Base-by-base conservation (phyloP, 345 rosid species). In the Arabidopsis suecica region DNA sequence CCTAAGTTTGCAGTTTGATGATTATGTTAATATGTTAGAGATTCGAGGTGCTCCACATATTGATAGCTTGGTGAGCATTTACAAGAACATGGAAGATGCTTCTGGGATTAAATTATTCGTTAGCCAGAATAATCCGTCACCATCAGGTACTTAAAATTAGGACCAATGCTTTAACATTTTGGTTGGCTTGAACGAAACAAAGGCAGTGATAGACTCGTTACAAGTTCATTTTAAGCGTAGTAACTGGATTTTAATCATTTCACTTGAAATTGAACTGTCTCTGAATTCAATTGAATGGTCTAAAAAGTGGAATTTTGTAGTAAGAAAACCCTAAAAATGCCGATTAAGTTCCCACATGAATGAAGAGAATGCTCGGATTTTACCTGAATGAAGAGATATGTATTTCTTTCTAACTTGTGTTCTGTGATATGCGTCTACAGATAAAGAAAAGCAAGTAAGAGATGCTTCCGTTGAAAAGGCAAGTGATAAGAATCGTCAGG, bases 1-100 rank as follows among this genome's bases (percentile, higher is more conserved):
- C 20, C 61, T 20, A 55, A 9, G 18, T 69, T 51, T 72, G 33
- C 7, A 23, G 42, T 42, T 34, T 20, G 51, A 61, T 41, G 0
- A 33, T 78, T 33, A 57, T 68, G 34, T 11, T 76, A 48, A 48
- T 75, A n/a, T 28, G 36, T 42, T 73, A 95, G 99, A 92, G 88
- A 71, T 92, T 80, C 93, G 94, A 22, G 74, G 91, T 73, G 89
- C 98, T 78, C 96, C 93, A 32, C 97, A 92, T 78, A 92, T 95
- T 98, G 98, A 95, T 79, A 95, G 81, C 73, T 84, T 95, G 83
- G 99, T 92, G 58, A 83, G 79, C 34, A 88, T 95, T 50, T 95
- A 90, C 80, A 95, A 85, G 82, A 85, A 82, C 84, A 89, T 95
- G 97, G 97, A 90, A 82, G 79, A 70, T 81, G 96, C 93, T 84